Evolutionary conservation across 2,329 filamentous ascomycete species (phyloP), one percentile per base, ranked within the genome.

Genomic region (Penicillium italicum): DNA sequence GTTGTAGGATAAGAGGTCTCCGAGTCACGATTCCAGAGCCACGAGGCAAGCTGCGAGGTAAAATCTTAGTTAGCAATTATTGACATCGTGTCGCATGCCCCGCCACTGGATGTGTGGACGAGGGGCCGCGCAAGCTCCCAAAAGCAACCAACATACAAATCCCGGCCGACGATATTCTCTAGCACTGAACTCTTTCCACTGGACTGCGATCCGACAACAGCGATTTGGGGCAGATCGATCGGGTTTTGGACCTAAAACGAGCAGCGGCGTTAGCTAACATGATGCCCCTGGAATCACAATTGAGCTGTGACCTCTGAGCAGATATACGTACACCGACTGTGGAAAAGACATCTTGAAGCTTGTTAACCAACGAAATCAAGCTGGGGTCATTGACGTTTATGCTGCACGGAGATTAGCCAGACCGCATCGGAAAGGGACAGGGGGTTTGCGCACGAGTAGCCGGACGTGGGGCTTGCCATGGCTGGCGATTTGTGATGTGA

Each of bases 171-270:
- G 70, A 99, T 99, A 72, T 99, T 99, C 78, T 99, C 94, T 70
- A 99, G 79, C 66, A 99, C 94, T 18, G 94, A 99, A 82, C 91
- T 97, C 86, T 99, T 99, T 79, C 94, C 94, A 76, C 93, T 97
- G 20, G 94, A 99, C 80, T 99, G 94, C 76, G 92, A 97, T 71
- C 94, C 94, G 55, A 99, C 94, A 66, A 99, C 94, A 66, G 89
- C 93, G 74, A 99, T 99, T 80, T 99, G 94, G 53, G 94, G 94
- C 62, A 99, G 80, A 80, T 99, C 94, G 82, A 99, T 99, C 60
- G 94, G 94, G 78, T 99, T 99, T 84, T 96, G 94, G 71, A 97
- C 94, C 85, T 88, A 69, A 44, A 62, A 54, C 51, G 56, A 60
- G 64, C 57, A 57, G 59, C 58, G 59, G 61, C 66, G 65, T 72